Percentiles rank a stretch among this genome's conserved stretches.
phyloP scores from a whole-genome alignment of 805 yeast species.

The Yamadazyma akitaensis region DNA sequence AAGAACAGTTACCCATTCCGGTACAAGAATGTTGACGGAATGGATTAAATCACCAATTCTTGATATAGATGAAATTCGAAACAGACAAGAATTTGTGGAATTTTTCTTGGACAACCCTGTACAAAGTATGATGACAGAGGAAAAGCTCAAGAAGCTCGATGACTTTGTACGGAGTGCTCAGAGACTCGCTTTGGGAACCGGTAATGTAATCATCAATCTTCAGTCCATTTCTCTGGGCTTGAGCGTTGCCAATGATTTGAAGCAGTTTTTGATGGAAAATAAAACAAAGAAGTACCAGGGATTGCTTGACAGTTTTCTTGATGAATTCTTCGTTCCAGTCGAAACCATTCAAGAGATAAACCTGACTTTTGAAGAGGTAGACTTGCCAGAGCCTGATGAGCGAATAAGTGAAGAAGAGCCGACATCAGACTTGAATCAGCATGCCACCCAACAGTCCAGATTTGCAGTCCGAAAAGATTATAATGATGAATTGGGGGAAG shows the following conservation, averaged over 20 bases:
- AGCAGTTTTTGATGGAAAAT: slow-evolving; percentile 15
- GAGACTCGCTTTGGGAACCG: slow-evolving; percentile 38
- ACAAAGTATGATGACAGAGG: slow-evolving; percentile 14
- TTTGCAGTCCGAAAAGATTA: slow-evolving; percentile 35
- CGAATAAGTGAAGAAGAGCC: slow-evolving; percentile 1
- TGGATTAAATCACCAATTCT: slow-evolving; percentile 84
- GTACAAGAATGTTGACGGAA: slow-evolving; percentile 70
- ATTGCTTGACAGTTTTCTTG: slow-evolving; percentile 19
- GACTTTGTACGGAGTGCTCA: slow-evolving; percentile 63
- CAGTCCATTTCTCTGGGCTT: slow-evolving; percentile 32
- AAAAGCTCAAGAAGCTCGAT: slow-evolving; percentile 43
- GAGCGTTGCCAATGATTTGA: slow-evolving; percentile 20
- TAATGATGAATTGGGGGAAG: slow-evolving; percentile 23
- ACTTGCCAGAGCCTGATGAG: slow-evolving; percentile 1
- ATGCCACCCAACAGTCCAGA: background rate
- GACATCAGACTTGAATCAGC: background rate
- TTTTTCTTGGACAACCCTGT: slow-evolving; percentile 18
- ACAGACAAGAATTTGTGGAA: slow-evolving; percentile 43
- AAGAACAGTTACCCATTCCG: slow-evolving; percentile 76
- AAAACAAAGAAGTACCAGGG: slow-evolving; percentile 20
- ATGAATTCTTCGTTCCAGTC: slow-evolving; percentile 35
- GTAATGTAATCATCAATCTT: slow-evolving; percentile 30
- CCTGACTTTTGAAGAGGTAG: slow-evolving; percentile 21
- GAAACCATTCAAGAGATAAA: slow-evolving; percentile 42
- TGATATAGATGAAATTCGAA: slow-evolving; percentile 49